Evolutionary conservation across 2,329 filamentous ascomycete species (phyloP), one percentile per base, ranked within the genome.

Genomic region (Harringtonia aguacate): DNA sequence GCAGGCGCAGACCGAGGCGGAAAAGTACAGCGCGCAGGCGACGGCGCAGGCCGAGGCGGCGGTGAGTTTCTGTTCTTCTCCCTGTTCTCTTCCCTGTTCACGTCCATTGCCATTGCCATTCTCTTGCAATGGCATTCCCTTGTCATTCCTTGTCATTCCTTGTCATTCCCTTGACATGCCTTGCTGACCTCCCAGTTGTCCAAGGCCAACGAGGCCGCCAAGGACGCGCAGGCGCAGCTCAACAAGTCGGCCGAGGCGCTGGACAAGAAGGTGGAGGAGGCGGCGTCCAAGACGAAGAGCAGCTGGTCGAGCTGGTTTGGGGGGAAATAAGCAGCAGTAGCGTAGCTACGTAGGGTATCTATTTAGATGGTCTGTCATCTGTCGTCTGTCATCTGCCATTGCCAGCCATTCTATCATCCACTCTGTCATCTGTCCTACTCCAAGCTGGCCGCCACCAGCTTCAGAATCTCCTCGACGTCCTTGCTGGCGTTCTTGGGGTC

Each of bases 251-350:
- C 92, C 41, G 83, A 95, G 64, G 77, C 83, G 61, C 81, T 89
- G 56, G 89, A 95, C 66, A 77, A 79, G 56, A 88, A 79, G 52
- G 82, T 95, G 42, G 84, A 89, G 69, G 70, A 85, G 52, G 79
- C 80, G 52, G 79, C 87, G 4, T 65, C 79, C 41, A 84, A 95
- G 70, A 84, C 87, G 36, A 95, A 95, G 79, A 77, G 79, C 56
- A 83, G 84, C 51, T 64, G 94, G 55, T 85, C 83, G 35, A 77
- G 84, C 61, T 95, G 88, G 89, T 94, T 95, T 57, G 82, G 87
- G 46, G 74, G 75, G 50, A 76, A 75, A 59, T 66, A 60, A 53
- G 17, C 3, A 18, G 10, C 4, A 9, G 15, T 44, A 29, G 22
- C 17, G 27, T 20, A 10, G 31, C 34, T 14, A 21, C 18, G 9